Evolutionary conservation across 257 asterid genomes (phyloP).

Genomic region (Scutellaria baicalensis): DNA sequence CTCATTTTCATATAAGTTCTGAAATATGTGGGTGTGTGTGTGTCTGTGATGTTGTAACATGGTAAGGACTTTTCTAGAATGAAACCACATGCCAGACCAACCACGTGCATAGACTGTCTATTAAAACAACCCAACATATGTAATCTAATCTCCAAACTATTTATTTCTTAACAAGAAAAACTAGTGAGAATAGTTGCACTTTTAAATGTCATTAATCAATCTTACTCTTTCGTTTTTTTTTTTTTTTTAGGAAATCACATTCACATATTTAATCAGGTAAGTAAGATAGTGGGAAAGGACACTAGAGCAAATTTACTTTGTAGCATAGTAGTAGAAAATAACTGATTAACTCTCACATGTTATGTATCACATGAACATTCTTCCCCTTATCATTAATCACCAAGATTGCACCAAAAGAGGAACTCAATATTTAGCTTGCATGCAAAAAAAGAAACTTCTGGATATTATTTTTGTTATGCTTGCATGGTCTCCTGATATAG

Average conservation of each 20-base stretch:
- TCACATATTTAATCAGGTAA: neutral
- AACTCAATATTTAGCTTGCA: neutral
- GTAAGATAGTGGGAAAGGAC: neutral
- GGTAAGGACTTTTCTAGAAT: too few species aligned
- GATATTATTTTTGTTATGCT: neutral
- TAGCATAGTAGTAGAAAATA: neutral
- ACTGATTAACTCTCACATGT: neutral
- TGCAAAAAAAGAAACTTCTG: neutral
- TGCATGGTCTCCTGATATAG: neutral
- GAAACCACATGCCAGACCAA: too few species aligned
- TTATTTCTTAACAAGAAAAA: neutral
- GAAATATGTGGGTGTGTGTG: too few species aligned
- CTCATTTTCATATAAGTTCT: too few species aligned
- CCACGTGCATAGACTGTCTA: too few species aligned
- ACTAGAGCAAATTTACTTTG: neutral
- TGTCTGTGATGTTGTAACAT: too few species aligned
- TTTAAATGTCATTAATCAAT: neutral
- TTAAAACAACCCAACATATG: too few species aligned
- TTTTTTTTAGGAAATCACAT: neutral
- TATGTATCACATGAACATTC: neutral
- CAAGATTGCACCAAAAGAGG: neutral
- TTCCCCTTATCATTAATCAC: neutral
- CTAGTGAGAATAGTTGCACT: neutral
- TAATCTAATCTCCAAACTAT: too few species aligned
- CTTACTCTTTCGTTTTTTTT: neutral